A percentile compares a stretch with the other conserved stretches of the same genome.
These are phyloP conservation scores for Noccaea caerulescens DNA, from an alignment of 345 rosid genomes.

Conservation along the genomic window DNA sequence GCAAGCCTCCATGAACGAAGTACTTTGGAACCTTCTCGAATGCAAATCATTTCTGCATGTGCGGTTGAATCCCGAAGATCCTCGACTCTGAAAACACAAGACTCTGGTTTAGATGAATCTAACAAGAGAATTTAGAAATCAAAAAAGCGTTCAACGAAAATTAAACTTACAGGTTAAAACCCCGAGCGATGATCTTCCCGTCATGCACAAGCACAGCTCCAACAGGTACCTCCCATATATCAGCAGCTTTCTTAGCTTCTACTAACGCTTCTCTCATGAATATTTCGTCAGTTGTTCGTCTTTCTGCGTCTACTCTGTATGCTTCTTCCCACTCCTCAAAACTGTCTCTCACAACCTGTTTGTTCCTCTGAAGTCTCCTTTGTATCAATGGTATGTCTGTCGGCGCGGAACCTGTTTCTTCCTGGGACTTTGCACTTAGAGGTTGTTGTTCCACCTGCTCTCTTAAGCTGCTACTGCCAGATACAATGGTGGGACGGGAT, in stretches of 20 bases:
- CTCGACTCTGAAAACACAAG: constrained; percentile 75
- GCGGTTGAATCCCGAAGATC: constrained; percentile 95
- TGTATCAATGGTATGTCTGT: constrained; percentile 55
- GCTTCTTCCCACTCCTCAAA: constrained; percentile 99
- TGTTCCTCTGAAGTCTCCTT: constrained; percentile 71
- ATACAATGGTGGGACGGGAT: constrained; percentile 43
- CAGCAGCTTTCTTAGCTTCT: constrained; percentile 96
- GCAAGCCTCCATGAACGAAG: constrained; percentile 87
- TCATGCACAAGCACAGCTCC: constrained; percentile 93
- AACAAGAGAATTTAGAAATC: not conserved
- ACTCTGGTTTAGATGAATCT: constrained; percentile 8
- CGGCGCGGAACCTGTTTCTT: not conserved
- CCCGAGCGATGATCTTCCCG: constrained; percentile 92
- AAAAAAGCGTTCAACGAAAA: not conserved
- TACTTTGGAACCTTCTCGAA: constrained; percentile 81
- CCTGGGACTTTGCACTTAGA: too few species aligned
- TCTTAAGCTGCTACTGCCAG: constrained; percentile 51
- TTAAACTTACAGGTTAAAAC: constrained; percentile 80
- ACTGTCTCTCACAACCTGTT: constrained; percentile 71
- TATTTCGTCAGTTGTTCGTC: constrained; percentile 71
- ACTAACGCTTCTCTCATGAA: constrained; percentile 92
- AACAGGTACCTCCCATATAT: constrained; percentile 97
- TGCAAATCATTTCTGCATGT: constrained; percentile 96
- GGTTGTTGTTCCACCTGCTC: constrained; percentile 47
- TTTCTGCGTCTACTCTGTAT: constrained; percentile 67